Base-by-base conservation (phyloP, 495 filamentous ascomycete genomes). In the Talaromyces stipitatus region DNA sequence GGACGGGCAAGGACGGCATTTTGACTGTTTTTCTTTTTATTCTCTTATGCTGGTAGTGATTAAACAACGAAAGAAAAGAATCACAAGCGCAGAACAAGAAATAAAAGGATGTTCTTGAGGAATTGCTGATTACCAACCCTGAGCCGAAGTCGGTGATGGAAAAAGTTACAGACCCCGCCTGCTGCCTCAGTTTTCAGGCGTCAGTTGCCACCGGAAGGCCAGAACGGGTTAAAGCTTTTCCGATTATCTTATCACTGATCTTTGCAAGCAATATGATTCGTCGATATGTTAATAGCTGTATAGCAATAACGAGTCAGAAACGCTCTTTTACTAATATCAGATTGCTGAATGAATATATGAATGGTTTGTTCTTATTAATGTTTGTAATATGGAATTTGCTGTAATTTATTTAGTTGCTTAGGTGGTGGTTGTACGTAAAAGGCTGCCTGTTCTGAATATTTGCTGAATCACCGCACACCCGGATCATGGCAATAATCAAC, bases 1-100 rank as follows among this genome's bases (percentile, higher is more conserved):
- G 70, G 54, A 74, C 65, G 18, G 53, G 53, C 27, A 72, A 69
- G 14, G 72, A 77, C 54, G 73, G 73, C 53, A 55, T 55, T n/a
- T n/a, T 46, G 11, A 6, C 43, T 47, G n/a, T 55, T 20, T 55
- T 27, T 12, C 22, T 23, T 16, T 38, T 5, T 6, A 6, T 14
- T 33, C n/a, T 38, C 33, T 38, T 18, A 1, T 6, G 33, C 3
- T 36, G 14, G 2, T 18, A n/a, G n/a, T n/a, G n/a, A n/a, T 38
- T 18, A 0, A 29, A 38, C 14, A 4, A 14, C 2, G 18, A 28
- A 36, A 11, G 4, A 54, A 36, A 28, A 54, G 16, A 24, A n/a
- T 12, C 16, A 11, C 18, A 20, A 55, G 24, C 18, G 38, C 18
- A 22, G 12, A 16, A 24, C 23, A 16, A 26, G 20, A 41, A 16